Evolutionary conservation across 1,139 yeast species (phyloP).

Genomic region (Kazachstania sp.): DNA sequence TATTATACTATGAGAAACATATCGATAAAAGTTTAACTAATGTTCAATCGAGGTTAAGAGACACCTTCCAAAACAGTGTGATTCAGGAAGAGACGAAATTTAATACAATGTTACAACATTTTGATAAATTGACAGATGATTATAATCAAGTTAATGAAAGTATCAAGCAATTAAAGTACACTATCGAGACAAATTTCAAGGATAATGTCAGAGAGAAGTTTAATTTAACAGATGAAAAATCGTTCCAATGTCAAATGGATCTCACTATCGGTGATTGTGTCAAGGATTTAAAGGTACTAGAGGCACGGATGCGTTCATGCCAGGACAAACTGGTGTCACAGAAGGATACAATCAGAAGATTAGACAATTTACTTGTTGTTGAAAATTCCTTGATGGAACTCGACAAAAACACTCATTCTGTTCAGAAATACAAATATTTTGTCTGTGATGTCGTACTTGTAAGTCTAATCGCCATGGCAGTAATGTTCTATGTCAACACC

Average conservation of each 20-base stretch:
- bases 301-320: constrained; percentile 12
- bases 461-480: neutral
- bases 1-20: neutral
- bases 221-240: constrained; percentile 7
- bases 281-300: constrained; percentile 10
- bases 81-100: constrained; percentile 7
- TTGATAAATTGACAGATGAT: constrained; percentile 8
- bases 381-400: constrained; percentile 18
- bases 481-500: neutral
- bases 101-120: constrained; percentile 3
- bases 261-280: constrained; percentile 9
- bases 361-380: constrained; percentile 16
- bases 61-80: neutral
- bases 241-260: constrained; percentile 12
- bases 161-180: constrained; percentile 5
- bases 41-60: neutral
- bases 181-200: constrained; percentile 8
- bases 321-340: constrained; percentile 44
- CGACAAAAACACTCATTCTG: constrained; percentile 13
- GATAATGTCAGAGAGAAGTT: constrained; percentile 10
- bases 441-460: constrained; percentile 13
- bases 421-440: constrained; percentile 19
- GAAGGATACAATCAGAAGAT: constrained; percentile 61
- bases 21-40: neutral
- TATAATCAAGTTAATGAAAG: constrained; percentile 6